Evolutionary conservation across 2,329 filamentous ascomycete species (phyloP), one percentile per base, ranked within the genome.

Genomic region (Colletotrichum magnum): DNA sequence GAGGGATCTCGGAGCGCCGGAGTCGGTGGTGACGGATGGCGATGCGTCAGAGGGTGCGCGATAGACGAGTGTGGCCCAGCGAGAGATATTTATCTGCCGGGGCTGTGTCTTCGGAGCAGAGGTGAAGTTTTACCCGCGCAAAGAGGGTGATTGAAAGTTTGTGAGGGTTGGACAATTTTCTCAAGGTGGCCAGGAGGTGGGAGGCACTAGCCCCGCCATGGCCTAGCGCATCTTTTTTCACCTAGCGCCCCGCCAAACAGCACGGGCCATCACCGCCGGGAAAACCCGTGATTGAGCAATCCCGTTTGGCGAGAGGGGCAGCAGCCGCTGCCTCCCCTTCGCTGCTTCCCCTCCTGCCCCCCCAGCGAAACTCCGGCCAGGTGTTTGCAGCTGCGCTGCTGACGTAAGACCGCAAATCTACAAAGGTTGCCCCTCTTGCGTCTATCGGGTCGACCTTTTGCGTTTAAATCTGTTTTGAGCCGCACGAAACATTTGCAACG

Each of bases 81-180:
- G 53, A 58, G 53, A 58, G 32, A 47, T 32, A 24, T 66, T 60
- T 43, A 43, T 36, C 51, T 64, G 80, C 76, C 76, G 78, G 77
- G 79, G 80, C 80, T 81, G 79, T 79, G 77, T 61, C 79, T 82
- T 64, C 56, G 64, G 78, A 75, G 78, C 7, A 77, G 80, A 79
- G 62, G 64, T 74, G 77, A 80, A 82, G 82, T 81, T 79, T 83
- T 83, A 78, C 80, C 82, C 79, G 77, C 75, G 62, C 77, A 77
- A 77, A 76, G 80, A 78, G 77, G 75, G 77, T 75, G 75, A 77
- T 77, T 77, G 75, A 74, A 75, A 70, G 73, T 74, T 74, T 75
- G 76, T 80, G 79, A 81, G 81, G 79, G 80, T 79, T 82, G 78
- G 78, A 79, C 77, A 82, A 82, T 83, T 83, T 83, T 83, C 79